phyloP scores from a whole-genome alignment of 441 rosid genomes.

The Erodium trifolium region DNA sequence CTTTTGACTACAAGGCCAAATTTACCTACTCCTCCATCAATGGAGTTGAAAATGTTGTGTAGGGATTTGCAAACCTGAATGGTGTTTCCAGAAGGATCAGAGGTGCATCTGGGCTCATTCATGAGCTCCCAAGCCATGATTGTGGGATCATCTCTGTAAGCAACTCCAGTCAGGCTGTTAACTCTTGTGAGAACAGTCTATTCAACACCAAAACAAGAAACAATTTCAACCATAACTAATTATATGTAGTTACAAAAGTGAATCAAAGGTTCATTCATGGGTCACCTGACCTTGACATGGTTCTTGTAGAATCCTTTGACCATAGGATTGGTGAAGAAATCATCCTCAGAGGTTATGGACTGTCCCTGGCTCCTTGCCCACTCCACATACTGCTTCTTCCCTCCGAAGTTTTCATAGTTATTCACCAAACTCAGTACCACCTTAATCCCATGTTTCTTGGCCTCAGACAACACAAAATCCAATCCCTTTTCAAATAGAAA shows the following conservation, averaged over 20 bases:
- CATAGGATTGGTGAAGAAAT: constrained; percentile 57
- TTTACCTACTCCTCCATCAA: no score
- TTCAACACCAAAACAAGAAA: not conserved
- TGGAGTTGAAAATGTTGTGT: no score
- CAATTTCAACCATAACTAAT: not conserved
- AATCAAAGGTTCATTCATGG: not conserved
- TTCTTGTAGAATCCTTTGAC: constrained; percentile 63
- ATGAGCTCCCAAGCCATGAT: constrained; percentile 89
- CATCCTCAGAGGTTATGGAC: constrained; percentile 54
- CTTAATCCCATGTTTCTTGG: constrained; percentile 49
- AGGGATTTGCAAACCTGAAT: constrained; percentile 38
- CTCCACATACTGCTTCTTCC: constrained; percentile 59
- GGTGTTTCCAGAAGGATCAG: constrained; percentile 59
- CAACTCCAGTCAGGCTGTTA: constrained; percentile 46
- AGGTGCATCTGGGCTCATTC: constrained; percentile 72
- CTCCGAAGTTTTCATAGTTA: constrained; percentile 60
- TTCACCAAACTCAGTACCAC: constrained; percentile 59
- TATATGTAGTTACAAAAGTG: not conserved
- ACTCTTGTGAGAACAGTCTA: constrained; percentile 54
- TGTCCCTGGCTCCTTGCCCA: constrained; percentile 64
- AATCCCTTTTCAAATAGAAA: constrained; percentile 24
- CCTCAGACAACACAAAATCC: constrained; percentile 71
- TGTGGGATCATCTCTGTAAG: constrained; percentile 58
- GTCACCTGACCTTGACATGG: constrained; percentile 40
- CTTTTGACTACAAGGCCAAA: no score